A percentile compares a stretch with the other conserved stretches of the same genome.
These are phyloP conservation scores for Syzygium oleosum DNA, from an alignment of 345 rosid species.

Conservation along the genomic window DNA sequence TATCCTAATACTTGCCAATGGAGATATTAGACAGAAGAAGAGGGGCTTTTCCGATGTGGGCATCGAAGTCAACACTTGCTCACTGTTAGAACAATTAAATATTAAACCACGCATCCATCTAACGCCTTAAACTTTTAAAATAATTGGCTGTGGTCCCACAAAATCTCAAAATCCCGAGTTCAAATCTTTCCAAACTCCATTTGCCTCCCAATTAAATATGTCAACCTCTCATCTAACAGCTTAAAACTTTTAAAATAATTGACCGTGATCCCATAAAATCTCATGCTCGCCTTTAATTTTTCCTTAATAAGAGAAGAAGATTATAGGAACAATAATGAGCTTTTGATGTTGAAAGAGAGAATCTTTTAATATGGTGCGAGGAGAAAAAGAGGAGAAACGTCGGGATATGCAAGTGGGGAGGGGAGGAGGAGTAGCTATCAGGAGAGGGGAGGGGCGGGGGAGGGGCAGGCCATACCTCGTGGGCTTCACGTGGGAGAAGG, in stretches of 20 bases:
- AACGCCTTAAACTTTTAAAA: no score
- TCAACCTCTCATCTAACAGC: no score
- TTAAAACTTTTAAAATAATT: no score
- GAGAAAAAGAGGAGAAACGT: neutral
- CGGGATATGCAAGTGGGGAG: neutral
- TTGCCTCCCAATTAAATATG: no score
- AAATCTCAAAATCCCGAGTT: no score
- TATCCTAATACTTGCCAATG: neutral
- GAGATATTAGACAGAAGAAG: neutral
- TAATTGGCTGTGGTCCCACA: no score
- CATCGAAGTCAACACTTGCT: neutral
- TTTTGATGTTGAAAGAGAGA: neutral
- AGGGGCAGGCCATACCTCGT: neutral
- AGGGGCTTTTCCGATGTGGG: neutral
- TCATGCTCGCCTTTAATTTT: neutral
- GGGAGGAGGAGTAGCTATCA: neutral
- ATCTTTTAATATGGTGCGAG: neutral
- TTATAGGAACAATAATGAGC: neutral
- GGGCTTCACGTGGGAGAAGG: slow-evolving; percentile 1
- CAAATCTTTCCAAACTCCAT: no score
- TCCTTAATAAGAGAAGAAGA: neutral
- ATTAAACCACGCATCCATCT: no score
- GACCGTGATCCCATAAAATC: no score
- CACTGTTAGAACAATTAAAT: no score
- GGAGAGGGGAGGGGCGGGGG: neutral